These are phyloP conservation scores for Hydrangea macrophylla DNA, from an alignment of 148 eudicot species.

Conservation along the genomic window DNA sequence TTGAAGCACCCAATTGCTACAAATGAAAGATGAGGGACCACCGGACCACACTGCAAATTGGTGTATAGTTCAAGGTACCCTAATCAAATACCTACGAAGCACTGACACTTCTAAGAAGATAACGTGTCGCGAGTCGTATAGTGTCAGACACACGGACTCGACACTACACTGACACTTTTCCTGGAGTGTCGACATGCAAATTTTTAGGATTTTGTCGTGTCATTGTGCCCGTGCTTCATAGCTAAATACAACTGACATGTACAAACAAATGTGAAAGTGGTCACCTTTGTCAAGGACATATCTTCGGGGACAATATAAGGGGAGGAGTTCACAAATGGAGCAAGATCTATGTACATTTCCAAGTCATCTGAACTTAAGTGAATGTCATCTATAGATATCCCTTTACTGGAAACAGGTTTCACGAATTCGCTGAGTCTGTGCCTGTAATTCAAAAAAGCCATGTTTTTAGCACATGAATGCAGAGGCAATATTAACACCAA, in stretches of 20 bases:
- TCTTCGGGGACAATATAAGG: conserved; percentile 96
- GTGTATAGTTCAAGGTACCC: too few species aligned
- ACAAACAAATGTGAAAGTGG: neutral
- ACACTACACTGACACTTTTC: too few species aligned
- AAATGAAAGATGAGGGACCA: too few species aligned
- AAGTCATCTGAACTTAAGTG: conserved; percentile 76
- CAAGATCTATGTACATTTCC: conserved; percentile 98
- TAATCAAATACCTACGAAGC: too few species aligned
- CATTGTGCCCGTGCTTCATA: too few species aligned
- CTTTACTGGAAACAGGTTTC: conserved; percentile 92
- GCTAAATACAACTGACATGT: neutral
- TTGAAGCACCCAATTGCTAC: too few species aligned
- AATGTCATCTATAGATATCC: conserved; percentile 73
- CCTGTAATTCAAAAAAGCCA: conserved; percentile 41
- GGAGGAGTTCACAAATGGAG: conserved; percentile 85
- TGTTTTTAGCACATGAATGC: neutral
- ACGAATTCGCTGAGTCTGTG: conserved; percentile 90
- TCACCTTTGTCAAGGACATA: conserved; percentile 95
- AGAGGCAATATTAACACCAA: neutral
- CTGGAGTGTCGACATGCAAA: too few species aligned
- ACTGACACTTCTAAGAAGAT: too few species aligned
- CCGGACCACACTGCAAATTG: too few species aligned
- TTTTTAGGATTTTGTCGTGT: too few species aligned
- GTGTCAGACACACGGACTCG: too few species aligned
- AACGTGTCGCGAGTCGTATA: too few species aligned